Percentiles rank a stretch among this genome's conserved stretches.
phyloP scores from a whole-genome alignment of 306 rosid species.

The Boehmeria nivea region DNA sequence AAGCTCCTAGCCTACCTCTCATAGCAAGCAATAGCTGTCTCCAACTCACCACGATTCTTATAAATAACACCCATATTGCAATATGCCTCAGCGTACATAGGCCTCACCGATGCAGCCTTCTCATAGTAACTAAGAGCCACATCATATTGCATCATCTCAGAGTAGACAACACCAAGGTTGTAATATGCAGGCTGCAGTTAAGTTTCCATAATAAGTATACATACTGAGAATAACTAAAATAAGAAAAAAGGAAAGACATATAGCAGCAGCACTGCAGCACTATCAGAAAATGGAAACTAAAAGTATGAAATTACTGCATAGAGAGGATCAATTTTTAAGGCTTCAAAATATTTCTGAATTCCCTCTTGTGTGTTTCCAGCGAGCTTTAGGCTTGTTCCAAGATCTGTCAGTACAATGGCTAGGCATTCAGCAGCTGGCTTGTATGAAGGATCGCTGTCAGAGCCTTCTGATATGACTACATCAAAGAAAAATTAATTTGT shows the following conservation, averaged over 20 bases:
- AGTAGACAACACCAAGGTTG: slow-evolving; percentile 97
- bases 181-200: slow-evolving; percentile 89
- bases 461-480: slow-evolving; percentile 96
- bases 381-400: slow-evolving; percentile 96
- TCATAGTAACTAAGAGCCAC: slow-evolving; percentile 88
- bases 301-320: slow-evolving; percentile 67
- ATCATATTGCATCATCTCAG: slow-evolving; percentile 98
- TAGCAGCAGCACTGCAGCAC: no score
- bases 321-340: slow-evolving; percentile 84
- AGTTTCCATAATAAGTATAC: slow-evolving; percentile 9
- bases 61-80: slow-evolving; percentile 98
- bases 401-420: slow-evolving; percentile 95
- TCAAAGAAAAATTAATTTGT: slow-evolving; percentile 30
- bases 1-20: slow-evolving; percentile 61
- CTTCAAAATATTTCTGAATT: slow-evolving; percentile 95
- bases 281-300: slow-evolving; percentile 15
- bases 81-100: slow-evolving; percentile 98
- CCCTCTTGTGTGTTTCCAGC: slow-evolving; percentile 95
- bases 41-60: slow-evolving; percentile 94
- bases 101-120: slow-evolving; percentile 96
- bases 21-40: slow-evolving; percentile 92
- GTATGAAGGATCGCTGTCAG: slow-evolving; percentile 70
- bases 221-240: not conserved
- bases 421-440: slow-evolving; percentile 91
- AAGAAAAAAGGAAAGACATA: not conserved